A percentile compares a stretch with the other conserved stretches of the same genome.
Evolutionary conservation across 208 protist genomes (phyloP).

Genomic region (Acanthamoeba castellanii): DNA sequence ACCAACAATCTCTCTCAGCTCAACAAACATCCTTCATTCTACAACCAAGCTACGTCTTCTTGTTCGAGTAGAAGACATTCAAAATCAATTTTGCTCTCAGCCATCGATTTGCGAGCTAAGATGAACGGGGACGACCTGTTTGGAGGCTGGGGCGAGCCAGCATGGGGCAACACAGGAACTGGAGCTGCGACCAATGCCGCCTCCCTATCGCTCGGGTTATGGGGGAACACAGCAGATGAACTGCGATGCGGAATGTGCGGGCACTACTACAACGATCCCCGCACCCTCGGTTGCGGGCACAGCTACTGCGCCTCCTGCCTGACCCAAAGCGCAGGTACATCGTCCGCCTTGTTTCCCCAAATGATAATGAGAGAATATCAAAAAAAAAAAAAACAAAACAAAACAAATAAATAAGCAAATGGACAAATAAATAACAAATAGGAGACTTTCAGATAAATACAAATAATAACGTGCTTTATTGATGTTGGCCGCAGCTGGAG

Average conservation of each 20-base stretch:
- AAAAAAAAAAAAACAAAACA: no score
- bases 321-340: not conserved
- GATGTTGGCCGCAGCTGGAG: not conserved
- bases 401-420: no score
- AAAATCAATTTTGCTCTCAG: not conserved
- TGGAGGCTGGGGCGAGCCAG: slow-evolving; percentile 21
- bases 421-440: no score
- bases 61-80: no score
- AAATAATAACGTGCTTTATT: not conserved
- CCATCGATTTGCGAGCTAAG: not conserved
- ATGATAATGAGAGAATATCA: not conserved
- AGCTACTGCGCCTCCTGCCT: slow-evolving; percentile 34
- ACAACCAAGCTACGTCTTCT: no score
- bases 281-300: slow-evolving; percentile 4
- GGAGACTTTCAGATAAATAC: not conserved
- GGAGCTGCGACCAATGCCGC: not conserved
- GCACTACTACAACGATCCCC: slow-evolving; percentile 4
- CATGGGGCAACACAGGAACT: not conserved
- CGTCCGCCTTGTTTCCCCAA: not conserved
- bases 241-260: not conserved
- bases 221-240: not conserved
- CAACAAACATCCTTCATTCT: not conserved
- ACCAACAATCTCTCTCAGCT: not conserved
- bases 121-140: slow-evolving; percentile 18
- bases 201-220: not conserved